phyloP scores from a whole-genome alignment of 352 stramenopile genomes.

The Globisporangium nunn region DNA sequence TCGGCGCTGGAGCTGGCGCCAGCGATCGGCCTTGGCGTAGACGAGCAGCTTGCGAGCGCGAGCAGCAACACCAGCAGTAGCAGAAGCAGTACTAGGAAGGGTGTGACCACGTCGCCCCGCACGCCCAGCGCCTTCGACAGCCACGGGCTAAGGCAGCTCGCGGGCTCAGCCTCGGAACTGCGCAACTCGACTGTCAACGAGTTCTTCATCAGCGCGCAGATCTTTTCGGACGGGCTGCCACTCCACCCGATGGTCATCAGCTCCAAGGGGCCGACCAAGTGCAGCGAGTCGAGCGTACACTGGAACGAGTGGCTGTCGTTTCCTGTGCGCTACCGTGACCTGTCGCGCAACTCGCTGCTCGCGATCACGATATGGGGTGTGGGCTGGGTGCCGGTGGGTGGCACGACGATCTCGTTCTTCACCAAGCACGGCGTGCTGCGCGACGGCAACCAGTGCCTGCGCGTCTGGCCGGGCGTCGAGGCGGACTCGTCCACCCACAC shows the following conservation, averaged over 20 bases:
- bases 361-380: constrained; percentile 84
- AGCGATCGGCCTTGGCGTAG: constrained; percentile 27
- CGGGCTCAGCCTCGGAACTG: constrained; percentile 57
- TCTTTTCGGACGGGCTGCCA: constrained; percentile 78
- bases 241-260: constrained; percentile 82
- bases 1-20: constrained; percentile 69
- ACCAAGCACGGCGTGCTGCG: constrained; percentile 75
- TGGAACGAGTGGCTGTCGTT: constrained; percentile 88
- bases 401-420: constrained; percentile 86
- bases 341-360: constrained; percentile 80
- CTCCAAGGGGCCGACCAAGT: constrained; percentile 80
- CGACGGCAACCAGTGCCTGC: constrained; percentile 84
- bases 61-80: constrained; percentile 4
- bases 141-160: constrained; percentile 47
- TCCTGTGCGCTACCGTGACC: constrained; percentile 78
- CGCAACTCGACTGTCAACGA: constrained; percentile 80
- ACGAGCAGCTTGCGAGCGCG: constrained; percentile 8
- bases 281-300: constrained; percentile 81
- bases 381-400: constrained; percentile 71
- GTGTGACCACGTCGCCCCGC: constrained; percentile 2
- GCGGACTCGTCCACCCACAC: constrained; percentile 62
- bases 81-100: neutral
- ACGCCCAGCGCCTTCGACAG: constrained; percentile 21
- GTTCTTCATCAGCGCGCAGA: constrained; percentile 85
- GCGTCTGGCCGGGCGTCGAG: constrained; percentile 65